Conservation (phyloP, 2,329 filamentous ascomycete species). For the Sporothrix luriei region DNA sequence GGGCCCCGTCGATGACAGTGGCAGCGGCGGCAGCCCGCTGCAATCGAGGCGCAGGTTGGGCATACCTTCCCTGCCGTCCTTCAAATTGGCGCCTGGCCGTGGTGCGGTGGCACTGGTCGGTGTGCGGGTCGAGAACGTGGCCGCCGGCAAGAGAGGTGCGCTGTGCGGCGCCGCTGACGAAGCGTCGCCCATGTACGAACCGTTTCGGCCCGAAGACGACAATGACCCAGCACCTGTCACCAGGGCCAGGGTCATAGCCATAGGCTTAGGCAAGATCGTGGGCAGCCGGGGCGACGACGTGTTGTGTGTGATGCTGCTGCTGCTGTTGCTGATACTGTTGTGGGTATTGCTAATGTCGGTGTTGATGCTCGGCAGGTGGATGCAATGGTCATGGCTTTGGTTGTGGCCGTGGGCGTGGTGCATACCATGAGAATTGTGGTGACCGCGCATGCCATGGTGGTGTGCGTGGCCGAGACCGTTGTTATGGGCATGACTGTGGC, state of each 20-base stretch:
- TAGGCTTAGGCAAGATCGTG: slow-evolving; percentile 68
- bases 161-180: slow-evolving; percentile 43
- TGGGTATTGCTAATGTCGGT: slow-evolving; percentile 39
- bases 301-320: slow-evolving; percentile 34
- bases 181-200: slow-evolving; percentile 44
- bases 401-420: slow-evolving; percentile 45
- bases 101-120: slow-evolving; percentile 45
- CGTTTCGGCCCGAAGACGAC: slow-evolving; percentile 41
- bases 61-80: slow-evolving; percentile 22
- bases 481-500: slow-evolving; percentile 31
- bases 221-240: slow-evolving; percentile 16
- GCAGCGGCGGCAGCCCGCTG: slow-evolving; percentile 48
- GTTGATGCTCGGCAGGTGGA: slow-evolving; percentile 58
- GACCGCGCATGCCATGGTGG: slow-evolving; percentile 2
- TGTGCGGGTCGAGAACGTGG: slow-evolving; percentile 44
- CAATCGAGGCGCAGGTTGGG: slow-evolving; percentile 62
- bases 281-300: slow-evolving; percentile 56
- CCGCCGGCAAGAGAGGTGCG: slow-evolving; percentile 50
- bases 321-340: slow-evolving; percentile 35
- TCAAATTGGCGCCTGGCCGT: slow-evolving; percentile 41
- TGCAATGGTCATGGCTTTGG: slow-evolving; percentile 47
- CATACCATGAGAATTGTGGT: slow-evolving; percentile 49
- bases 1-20: slow-evolving; percentile 42
- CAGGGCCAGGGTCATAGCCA: slow-evolving; percentile 51
- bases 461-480: background rate